Base-by-base conservation (phyloP, 2,329 filamentous ascomycete species). In the Diplodia scrobiculata region DNA sequence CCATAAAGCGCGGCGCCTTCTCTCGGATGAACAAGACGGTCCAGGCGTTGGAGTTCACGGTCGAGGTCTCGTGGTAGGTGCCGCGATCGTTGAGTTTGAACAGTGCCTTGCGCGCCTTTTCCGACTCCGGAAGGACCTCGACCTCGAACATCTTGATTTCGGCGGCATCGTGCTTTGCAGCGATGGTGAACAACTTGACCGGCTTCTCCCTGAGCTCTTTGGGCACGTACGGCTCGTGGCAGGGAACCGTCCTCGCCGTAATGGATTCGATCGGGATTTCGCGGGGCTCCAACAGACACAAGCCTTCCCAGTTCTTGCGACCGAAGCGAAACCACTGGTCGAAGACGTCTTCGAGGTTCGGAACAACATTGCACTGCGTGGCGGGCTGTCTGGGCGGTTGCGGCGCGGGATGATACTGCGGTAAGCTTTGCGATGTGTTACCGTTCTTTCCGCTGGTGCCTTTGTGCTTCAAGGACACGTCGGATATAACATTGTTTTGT, bases 301-400 rank as follows among this genome's bases (percentile, higher is more conserved):
- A 7, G 5, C 17, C 27, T 21, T 48, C 1, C 10, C 17, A 21
- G 29, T 47, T 10, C 27, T 21, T 19, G n/a, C 17, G 13, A 11
- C 58, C 58, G 25, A 21, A 62, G 13, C 41, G 41, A 11, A 62
- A 14, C 58, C 58, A 62, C 29, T 62, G 58, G 13, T 50, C 58
- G 13, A 62, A 36, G 3, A 62, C 2, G 10, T 34, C 3, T 14
- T 34, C 27, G 5, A 62, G 41, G 7, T 47, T 13, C 2, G 58
- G 55, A 41, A 47, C 25, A 21, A 47, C 29, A 27, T 60, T 60
- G 55, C n/a, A 29, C 29, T 19, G 52, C 21, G 52, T 36, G 3
- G 29, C n/a, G n/a, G 17, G 17, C 41, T n/a, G 41, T 9, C 41
- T 19, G 2, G 41, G 32, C 5, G 29, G 13, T 14, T 11, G 52